Conservation (phyloP, 768 basidiomycete species). For the Pleurotus tuoliensis region DNA sequence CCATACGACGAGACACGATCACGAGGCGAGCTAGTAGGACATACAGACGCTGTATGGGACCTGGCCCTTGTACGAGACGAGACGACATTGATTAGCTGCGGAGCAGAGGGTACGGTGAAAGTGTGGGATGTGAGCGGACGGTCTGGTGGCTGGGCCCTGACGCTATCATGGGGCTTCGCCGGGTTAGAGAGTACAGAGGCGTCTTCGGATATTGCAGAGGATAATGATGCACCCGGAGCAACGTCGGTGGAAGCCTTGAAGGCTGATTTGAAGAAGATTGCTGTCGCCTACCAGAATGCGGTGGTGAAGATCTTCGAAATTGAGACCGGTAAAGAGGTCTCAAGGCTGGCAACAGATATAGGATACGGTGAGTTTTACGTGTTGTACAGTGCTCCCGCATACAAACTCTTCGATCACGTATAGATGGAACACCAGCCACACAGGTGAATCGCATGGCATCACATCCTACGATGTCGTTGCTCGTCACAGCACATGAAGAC, state of each 20-base stretch:
- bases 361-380: constrained; percentile 44
- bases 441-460: constrained; percentile 87
- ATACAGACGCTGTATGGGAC: constrained; percentile 97
- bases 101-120: constrained; percentile 89
- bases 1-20: constrained; percentile 80
- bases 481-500: constrained; percentile 92
- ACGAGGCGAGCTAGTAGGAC: constrained; percentile 81
- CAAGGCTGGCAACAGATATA: constrained; percentile 55
- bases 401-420: constrained; percentile 8
- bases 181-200: constrained; percentile 51
- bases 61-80: constrained; percentile 82
- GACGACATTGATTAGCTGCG: constrained; percentile 81
- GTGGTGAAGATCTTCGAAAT: constrained; percentile 89
- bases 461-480: constrained; percentile 84
- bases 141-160: constrained; percentile 60
- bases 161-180: constrained; percentile 75
- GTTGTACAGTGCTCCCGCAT: background rate
- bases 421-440: constrained; percentile 71
- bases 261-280: constrained; percentile 78
- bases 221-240: constrained; percentile 59
- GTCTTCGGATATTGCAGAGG: constrained; percentile 39
- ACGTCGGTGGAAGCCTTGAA: constrained; percentile 83
- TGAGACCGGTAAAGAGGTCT: constrained; percentile 78
- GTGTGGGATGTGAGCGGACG: constrained; percentile 86
- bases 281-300: constrained; percentile 87